Base-by-base conservation (phyloP, 306 rosid species). In the Amphicarpaea edgeworthii region DNA sequence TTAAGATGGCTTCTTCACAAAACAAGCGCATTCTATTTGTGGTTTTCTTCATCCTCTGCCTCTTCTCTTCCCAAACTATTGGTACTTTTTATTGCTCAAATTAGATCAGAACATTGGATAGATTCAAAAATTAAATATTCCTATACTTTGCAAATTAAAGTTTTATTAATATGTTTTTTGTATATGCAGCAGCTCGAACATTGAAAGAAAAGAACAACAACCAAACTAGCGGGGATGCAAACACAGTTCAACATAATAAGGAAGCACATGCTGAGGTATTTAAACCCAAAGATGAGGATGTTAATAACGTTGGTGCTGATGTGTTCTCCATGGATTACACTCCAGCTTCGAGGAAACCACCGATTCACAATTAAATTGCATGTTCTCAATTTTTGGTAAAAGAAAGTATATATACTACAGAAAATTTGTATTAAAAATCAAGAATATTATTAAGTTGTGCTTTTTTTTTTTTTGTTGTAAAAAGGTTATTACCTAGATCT, bases 301-400 rank as follows among this genome's bases (percentile, higher is more conserved):
- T 43, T 30, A 64, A 81, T 30, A 64, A 81, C 50, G 28, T 62
- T 58, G 85, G 71, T 2, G 78, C 75, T 67, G 85, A 85, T 65
- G 97, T 86, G 41, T 86, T 88, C 60, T 74, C 91, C 5, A 83
- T 83, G 89, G 98, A 94, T 78, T 94, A 91, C 70, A 86, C 90
- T 82, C 96, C 96, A 7, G 93, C 96, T 4, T 79, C 86, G 38
- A 94, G 73, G 86, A 94, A 94, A 86, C 97, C 97, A 66, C 98
- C 98, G 3, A 93, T 93, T 64, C 98, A 93, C 59, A 93, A 93
- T 86, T 91, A 62, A 85, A 3, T 41, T 23, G n/a, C n/a, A n/a
- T n/a, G 28, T 70, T 12, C 11, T 8, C 30, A 76, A 30, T 53
- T 80, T 84, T 80, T 71, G 57, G 49, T 78, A 28, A 5, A 76